Evolutionary conservation across 352 stramenopile genomes (phyloP).

Genomic region (Phytopythium ostracodes): DNA sequence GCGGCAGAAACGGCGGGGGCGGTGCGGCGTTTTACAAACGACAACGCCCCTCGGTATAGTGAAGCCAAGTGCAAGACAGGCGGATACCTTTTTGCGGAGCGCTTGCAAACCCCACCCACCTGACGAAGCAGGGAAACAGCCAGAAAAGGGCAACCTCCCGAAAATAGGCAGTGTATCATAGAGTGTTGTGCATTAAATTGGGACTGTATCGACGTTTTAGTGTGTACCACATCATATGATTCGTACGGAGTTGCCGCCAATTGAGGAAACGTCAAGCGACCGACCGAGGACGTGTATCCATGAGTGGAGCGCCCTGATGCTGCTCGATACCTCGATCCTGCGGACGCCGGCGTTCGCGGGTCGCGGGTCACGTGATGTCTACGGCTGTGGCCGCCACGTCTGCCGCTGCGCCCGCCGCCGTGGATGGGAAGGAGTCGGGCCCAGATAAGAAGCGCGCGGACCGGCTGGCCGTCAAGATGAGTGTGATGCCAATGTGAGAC

Average conservation of each 20-base stretch:
- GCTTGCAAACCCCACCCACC: neutral
- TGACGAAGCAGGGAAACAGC: neutral
- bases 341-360: neutral
- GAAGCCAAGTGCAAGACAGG: conserved; percentile 1
- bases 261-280: neutral
- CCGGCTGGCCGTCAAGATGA: conserved; percentile 94
- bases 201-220: neutral
- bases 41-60: conserved; percentile 1
- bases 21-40: neutral
- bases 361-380: conserved; percentile 17
- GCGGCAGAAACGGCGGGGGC: neutral
- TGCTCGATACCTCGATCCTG: neutral
- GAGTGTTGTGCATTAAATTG: neutral
- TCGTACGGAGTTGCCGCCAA: neutral
- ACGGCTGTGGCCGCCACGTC: conserved; percentile 13
- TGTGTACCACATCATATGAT: neutral
- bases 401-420: conserved; percentile 4
- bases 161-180: neutral
- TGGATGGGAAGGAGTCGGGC: conserved; percentile 40
- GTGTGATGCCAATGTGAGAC: conserved; percentile 99
- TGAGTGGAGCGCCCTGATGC: conserved; percentile 5
- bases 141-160: neutral
- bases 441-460: conserved; percentile 86
- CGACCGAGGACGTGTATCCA: no score
- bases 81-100: neutral